A percentile compares a stretch with the other conserved stretches of the same genome.
phyloP scores from a whole-genome alignment of 306 rosid species.

The Myrica gale region DNA sequence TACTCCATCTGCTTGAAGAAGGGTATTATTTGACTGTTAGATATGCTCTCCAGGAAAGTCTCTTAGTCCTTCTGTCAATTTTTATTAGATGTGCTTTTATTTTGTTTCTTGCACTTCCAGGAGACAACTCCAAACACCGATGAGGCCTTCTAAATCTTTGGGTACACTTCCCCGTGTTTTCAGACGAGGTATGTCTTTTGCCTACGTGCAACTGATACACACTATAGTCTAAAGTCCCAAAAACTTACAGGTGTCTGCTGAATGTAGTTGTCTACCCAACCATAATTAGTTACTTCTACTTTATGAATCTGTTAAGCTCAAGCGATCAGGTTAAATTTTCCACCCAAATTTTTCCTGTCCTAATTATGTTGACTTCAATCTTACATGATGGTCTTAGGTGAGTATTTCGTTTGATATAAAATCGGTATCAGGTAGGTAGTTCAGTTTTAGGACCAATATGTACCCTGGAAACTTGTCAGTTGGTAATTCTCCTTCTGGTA shows the following conservation, averaged over 20 bases:
- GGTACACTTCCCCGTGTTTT: constrained; percentile 58
- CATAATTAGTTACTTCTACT: not conserved
- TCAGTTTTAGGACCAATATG: not conserved
- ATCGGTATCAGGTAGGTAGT: not conserved
- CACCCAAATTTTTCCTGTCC: not conserved
- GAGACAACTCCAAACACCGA: constrained; percentile 61
- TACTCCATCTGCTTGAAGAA: not conserved
- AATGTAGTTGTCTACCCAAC: not conserved
- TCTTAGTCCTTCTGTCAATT: not conserved
- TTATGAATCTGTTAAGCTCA: not conserved
- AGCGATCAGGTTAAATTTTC: not conserved
- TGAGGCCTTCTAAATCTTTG: constrained; percentile 54
- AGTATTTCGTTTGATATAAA: not conserved
- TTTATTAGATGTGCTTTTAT: not conserved
- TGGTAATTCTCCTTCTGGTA: not conserved
- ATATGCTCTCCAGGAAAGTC: not conserved
- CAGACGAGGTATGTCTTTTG: constrained; percentile 45
- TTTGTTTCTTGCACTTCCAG: constrained; percentile 28
- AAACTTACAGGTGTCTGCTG: not conserved
- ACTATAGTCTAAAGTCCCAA: not conserved
- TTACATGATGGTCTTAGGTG: not conserved
- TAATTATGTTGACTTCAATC: no score
- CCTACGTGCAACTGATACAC: not conserved
- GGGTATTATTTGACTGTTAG: not conserved
- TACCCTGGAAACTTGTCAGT: not conserved